Evolutionary conservation across 495 filamentous ascomycete genomes (phyloP).

Genomic region (Pseudoneurospora amorphoporcata): DNA sequence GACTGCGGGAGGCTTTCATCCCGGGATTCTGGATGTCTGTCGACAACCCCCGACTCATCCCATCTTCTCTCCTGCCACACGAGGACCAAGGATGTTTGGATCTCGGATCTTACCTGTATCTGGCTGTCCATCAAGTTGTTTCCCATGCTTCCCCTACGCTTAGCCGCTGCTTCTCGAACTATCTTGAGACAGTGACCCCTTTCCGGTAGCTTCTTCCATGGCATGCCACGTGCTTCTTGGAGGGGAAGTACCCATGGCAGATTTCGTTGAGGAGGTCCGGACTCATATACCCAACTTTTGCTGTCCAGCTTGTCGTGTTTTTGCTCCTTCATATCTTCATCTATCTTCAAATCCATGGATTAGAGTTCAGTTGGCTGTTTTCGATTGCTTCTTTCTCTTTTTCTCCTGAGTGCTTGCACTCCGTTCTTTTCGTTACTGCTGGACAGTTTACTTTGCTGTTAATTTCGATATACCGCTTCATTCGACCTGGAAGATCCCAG

Average conservation of each 20-base stretch:
- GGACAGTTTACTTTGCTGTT: constrained; percentile 14
- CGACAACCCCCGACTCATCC: background rate
- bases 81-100: background rate
- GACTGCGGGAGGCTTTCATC: background rate
- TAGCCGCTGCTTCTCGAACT: background rate
- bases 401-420: background rate
- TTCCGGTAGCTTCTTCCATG: background rate
- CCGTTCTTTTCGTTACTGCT: constrained; percentile 23
- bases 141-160: background rate
- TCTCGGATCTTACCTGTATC: background rate
- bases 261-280: constrained; percentile 5
- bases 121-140: background rate
- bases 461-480: background rate
- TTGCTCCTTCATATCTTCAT: constrained; percentile 1
- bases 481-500: background rate
- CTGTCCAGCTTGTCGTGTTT: background rate
- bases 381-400: constrained; percentile 3
- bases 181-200: constrained; percentile 4
- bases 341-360: background rate
- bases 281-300: constrained; percentile 6
- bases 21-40: background rate
- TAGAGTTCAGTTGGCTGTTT: constrained; percentile 2
- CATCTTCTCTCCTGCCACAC: background rate
- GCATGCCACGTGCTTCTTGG: background rate
- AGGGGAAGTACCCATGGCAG: constrained; percentile 5